Evolutionary conservation across 441 rosid genomes (phyloP), one percentile per base, ranked within the genome.

Genomic region (Gossypium laxum): DNA sequence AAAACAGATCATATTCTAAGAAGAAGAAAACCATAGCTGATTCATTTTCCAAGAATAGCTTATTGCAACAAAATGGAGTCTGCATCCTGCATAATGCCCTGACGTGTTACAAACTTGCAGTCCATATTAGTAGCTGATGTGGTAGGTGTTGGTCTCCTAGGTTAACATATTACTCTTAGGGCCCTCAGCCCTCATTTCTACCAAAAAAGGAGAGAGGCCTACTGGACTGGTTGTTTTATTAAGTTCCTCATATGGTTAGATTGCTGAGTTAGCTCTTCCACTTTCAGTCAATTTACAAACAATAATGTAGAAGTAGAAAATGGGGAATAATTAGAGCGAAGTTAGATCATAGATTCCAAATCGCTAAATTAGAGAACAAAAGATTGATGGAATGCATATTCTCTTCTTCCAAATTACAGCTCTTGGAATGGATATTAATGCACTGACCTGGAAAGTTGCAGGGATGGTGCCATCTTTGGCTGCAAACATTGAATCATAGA

Each of bases 391-490:
- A 6, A 14, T 28, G 45, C 22, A 30, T 59, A 63, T 8, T 1
- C 4, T 4, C 15, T 63, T 10, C 51, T 18, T 18, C 21, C 28
- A 24, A n/a, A 24, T 12, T 6, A 21, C 3, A 45, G 12, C 38
- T 54, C 52, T 47, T 66, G 22, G 41, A 66, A 47, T 2, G 47
- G 6, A 50, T 17, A 79, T 60, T 4, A 74, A 45, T 67, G 77
- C 58, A 63, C 75, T 45, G 57, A 92, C 99, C 96, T 94, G 99
- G 75, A 90, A 94, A 55, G 98, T 92, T 47, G 98, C 97, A 24
- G 98, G 98, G 77, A 92, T 70, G 21, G 87, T 83, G 71, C 99
- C 99, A 65, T 94, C 98, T 57, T 94, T 91, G 43, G 91, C 89
- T 15, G 88, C 96, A 74, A 93, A 91, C 96, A 93, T 85, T 15